Evolutionary conservation across 106 monocot species (phyloP).

Genomic region (Dactylorhiza incarnata): DNA sequence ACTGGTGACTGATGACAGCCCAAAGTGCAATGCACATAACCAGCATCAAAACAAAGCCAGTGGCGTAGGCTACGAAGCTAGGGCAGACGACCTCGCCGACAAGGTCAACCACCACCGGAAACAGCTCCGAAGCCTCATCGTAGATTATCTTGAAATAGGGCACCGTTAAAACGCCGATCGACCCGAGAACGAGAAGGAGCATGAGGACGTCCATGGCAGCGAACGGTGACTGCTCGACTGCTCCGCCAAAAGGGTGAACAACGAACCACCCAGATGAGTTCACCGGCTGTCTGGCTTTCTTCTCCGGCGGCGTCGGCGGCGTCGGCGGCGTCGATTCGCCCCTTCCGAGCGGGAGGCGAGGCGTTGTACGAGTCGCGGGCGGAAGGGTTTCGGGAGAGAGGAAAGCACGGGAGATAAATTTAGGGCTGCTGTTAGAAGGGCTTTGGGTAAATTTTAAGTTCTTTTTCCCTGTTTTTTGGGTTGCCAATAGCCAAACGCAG

Average conservation of each 20-base stretch:
- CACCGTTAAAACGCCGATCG: conserved; percentile 44
- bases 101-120: conserved; percentile 29
- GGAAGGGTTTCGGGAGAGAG: too few species aligned
- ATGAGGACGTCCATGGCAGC: conserved; percentile 14
- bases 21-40: conserved; percentile 19
- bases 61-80: conserved; percentile 36
- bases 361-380: too few species aligned
- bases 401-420: too few species aligned
- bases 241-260: conserved; percentile 17
- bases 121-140: conserved; percentile 23
- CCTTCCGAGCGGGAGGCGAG: too few species aligned
- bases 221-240: conserved; percentile 12
- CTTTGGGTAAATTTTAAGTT: too few species aligned
- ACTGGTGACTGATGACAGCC: conserved; percentile 39
- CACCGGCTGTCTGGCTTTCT: too few species aligned
- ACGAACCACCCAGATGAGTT: too few species aligned
- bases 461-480: too few species aligned
- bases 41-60: conserved; percentile 26
- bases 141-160: conserved; percentile 52
- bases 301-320: too few species aligned
- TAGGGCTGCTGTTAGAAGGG: too few species aligned
- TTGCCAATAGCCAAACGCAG: too few species aligned
- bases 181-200: conserved; percentile 48
- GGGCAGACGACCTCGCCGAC: conserved; percentile 31
- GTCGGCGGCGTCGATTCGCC: too few species aligned